Base-by-base conservation (phyloP, 208 protist genomes). In the Phytomonas francai region DNA sequence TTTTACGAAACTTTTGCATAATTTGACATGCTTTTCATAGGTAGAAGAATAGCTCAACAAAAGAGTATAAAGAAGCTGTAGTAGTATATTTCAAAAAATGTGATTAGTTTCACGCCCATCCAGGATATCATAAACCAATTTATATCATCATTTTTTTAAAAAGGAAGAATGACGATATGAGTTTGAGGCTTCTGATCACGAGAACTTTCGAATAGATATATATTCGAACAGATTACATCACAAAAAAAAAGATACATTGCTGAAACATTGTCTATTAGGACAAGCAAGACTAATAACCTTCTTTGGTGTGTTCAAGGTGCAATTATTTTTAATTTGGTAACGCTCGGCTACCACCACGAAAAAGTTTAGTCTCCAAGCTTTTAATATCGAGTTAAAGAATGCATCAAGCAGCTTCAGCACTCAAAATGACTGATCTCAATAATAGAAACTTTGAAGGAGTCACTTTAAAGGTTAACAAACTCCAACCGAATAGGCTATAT, bases 181-280 rank as follows among this genome's bases (percentile, higher is more conserved):
- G 1, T 78, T 68, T 7, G 80, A 72, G 2, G 90, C 74, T 34
- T 77, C 83, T 6, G 42, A n/a, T 93, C 85, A 36, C 72, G 51
- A 28, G 72, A 63, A 45, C 91, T 81, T 22, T 77, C 83, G 57
- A 88, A 85, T 79, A 81, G 91, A 14, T 77, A 84, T 25, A 49
- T 72, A 29, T 89, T 88, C 0, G 39, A 93, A 83, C 7, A 74
- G 79, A 65, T 93, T 93, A 16, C 84, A 76, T 34, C 79, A 85
- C 73, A 90, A 84, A 67, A 89, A 36, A 36, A 91, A 19, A 85
- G 61, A 71, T 89, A 91, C 3, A 81, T 72, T 6, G 70, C 70
- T 2, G 81, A 84, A 59, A 75, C 87, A 68, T 93, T 91, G 77
- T 93, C 85, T 11, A 93, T 56, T 49, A 89, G 80, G 39, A 63